Evolutionary conservation across 2,329 filamentous ascomycete species (phyloP), one percentile per base, ranked within the genome.

Genomic region (Lecanicillium sp.): DNA sequence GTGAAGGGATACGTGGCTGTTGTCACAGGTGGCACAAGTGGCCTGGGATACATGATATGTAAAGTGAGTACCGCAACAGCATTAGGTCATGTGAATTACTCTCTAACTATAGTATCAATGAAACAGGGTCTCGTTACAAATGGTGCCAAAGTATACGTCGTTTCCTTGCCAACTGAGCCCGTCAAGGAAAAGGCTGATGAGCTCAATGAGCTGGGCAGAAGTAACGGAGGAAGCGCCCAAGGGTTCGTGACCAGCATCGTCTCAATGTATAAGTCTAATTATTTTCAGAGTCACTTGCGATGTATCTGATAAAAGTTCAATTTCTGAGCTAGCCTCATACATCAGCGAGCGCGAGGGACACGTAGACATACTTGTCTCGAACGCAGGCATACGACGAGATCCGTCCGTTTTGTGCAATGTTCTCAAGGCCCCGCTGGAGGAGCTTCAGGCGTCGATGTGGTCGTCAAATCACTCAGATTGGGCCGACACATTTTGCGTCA

Each of bases 331-430:
- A 4, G 59, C 58, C 1, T 35, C 42, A 4, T 46, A 49, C 5
- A 49, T 69, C 13, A 44, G 48, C n/a, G 32, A 49, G n/a, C 49
- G 49, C 15, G 64, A 68, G 46, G 50, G 38, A n/a, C 57, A 63
- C 30, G 47, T 71, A 14, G 68, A 72, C 45, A 64, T 71, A 17
- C 57, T 72, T 8, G 55, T 69, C 33, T 71, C 68, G 36, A 71
- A 71, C 47, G 68, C 68, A 2, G 67, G 68, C 8, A 68, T 71
- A 36, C 51, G 69, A 20, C 57, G 67, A 22, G 68, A 71, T 40
- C 62, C 68, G 1, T 57, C 54, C 0, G 41, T 55, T 2, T 37
- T 52, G n/a, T 73, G 68, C 49, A 52, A 71, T 42, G 65, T 69
- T 7, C 50, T 69, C 7, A 54, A 52, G 1, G 66, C 65, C 2